A percentile compares a stretch with the other conserved stretches of the same genome.
Conservation (phyloP, 2,329 filamentous ascomycete genomes). For the Xylariaceae sp. region DNA sequence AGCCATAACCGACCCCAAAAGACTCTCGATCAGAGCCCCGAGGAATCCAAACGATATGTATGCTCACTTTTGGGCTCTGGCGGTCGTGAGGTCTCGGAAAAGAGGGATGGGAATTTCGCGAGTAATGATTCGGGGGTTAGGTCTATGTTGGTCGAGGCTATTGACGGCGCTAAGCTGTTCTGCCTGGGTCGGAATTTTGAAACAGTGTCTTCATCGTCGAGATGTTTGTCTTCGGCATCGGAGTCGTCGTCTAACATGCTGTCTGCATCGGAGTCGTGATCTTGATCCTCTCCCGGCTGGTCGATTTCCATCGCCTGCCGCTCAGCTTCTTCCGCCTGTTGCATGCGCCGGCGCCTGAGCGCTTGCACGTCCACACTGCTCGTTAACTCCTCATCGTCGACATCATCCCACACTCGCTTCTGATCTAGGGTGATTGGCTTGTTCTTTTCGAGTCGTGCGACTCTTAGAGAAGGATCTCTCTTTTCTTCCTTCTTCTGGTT, state of each 20-base stretch:
- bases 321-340: conserved; percentile 39
- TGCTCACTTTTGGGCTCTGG: conserved; percentile 58
- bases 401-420: conserved; percentile 86
- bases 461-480: conserved; percentile 70
- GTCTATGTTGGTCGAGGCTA: conserved; percentile 58
- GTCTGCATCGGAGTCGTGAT: conserved; percentile 51
- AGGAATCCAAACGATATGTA: background rate
- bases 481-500: conserved; percentile 78
- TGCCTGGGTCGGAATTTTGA: conserved; percentile 43
- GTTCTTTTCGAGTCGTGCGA: conserved; percentile 69
- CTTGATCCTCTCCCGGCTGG: conserved; percentile 32
- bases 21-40: background rate
- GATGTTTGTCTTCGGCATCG: conserved; percentile 43
- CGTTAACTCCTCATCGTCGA: conserved; percentile 54
- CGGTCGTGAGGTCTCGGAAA: conserved; percentile 49
- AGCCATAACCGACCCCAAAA: background rate
- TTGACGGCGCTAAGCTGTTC: conserved; percentile 51
- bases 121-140: conserved; percentile 55
- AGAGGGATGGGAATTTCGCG: conserved; percentile 57
- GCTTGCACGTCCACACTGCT: conserved; percentile 52
- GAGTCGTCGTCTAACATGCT: conserved; percentile 69
- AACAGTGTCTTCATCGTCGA: conserved; percentile 29
- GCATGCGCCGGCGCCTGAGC: conserved; percentile 49
- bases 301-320: conserved; percentile 40
- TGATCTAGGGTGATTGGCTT: conserved; percentile 75